Conservation (phyloP, 495 filamentous ascomycete species). For the Lasiosphaeria hispida region DNA sequence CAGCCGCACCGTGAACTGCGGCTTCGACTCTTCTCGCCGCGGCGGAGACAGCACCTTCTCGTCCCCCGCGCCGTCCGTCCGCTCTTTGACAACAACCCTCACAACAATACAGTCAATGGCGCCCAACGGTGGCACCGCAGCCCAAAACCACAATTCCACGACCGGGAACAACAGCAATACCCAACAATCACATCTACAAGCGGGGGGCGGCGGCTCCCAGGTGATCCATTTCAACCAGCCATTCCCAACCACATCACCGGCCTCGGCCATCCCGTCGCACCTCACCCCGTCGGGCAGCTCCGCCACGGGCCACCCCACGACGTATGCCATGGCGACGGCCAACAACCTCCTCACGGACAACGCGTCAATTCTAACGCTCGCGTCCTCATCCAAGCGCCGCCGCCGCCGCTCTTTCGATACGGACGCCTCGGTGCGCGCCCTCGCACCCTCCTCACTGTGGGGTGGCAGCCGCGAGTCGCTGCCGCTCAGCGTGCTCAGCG, state of each 20-base stretch:
- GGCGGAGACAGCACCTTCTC: slow-evolving; percentile 89
- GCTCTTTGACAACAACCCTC: slow-evolving; percentile 88
- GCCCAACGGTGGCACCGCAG: slow-evolving; percentile 61
- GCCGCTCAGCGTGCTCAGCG: slow-evolving; percentile 83
- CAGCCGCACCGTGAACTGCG: slow-evolving; percentile 62
- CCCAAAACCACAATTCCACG: slow-evolving; percentile 52
- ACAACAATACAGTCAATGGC: slow-evolving; percentile 92
- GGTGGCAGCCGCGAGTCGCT: slow-evolving; percentile 85
- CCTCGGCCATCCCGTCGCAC: slow-evolving; percentile 79
- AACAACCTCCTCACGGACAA: slow-evolving; percentile 93
- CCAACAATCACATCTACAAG: slow-evolving; percentile 27
- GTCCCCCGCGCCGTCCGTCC: slow-evolving; percentile 86
- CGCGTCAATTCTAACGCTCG: slow-evolving; percentile 93
- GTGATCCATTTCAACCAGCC: slow-evolving; percentile 82
- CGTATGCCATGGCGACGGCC: slow-evolving; percentile 84
- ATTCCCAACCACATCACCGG: slow-evolving; percentile 72
- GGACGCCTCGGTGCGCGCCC: slow-evolving; percentile 88
- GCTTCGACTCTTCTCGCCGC: slow-evolving; percentile 56
- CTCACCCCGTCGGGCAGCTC: slow-evolving; percentile 53
- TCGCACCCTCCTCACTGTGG: slow-evolving; percentile 89
- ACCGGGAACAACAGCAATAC: slow-evolving; percentile 24
- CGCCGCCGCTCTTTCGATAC: slow-evolving; percentile 90
- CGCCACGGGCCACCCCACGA: slow-evolving; percentile 62
- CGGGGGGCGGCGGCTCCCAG: slow-evolving; percentile 37
- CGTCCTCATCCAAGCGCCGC: slow-evolving; percentile 87